These are phyloP conservation scores for Clausena lansium DNA, from an alignment of 345 rosid genomes.

Conservation along the genomic window DNA sequence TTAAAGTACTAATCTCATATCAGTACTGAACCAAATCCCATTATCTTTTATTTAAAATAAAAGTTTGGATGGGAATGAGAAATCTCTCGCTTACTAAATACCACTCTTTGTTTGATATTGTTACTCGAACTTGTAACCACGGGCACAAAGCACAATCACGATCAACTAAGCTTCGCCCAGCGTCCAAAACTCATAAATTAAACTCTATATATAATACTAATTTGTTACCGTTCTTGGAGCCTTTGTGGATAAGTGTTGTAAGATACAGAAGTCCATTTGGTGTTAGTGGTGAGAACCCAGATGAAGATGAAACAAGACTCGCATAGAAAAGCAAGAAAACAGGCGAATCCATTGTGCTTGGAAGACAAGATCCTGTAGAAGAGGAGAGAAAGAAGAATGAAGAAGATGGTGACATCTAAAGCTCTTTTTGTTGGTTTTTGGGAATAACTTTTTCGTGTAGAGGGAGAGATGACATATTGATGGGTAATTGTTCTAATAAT, in stretches of 20 bases:
- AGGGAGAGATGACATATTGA: slow-evolving; percentile 8
- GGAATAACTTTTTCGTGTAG: slow-evolving; percentile 26
- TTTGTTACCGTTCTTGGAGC: slow-evolving; percentile 36
- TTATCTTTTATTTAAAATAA: too few relatives aligned
- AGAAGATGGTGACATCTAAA: slow-evolving; percentile 25
- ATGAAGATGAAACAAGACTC: slow-evolving; percentile 53
- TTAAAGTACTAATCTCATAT: not conserved
- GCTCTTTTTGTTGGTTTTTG: slow-evolving; percentile 33
- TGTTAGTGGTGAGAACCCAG: slow-evolving; percentile 42
- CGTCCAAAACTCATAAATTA: too few relatives aligned
- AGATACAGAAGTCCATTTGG: slow-evolving; percentile 58
- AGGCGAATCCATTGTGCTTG: slow-evolving; percentile 33
- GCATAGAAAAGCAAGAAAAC: slow-evolving; percentile 63
- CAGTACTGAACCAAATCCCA: too few relatives aligned
- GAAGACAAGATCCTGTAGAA: slow-evolving; percentile 34
- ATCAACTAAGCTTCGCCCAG: too few relatives aligned
- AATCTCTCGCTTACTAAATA: too few relatives aligned
- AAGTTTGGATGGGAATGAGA: too few relatives aligned
- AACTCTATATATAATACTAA: too few relatives aligned
- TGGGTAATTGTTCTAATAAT: too few relatives aligned
- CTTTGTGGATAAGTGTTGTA: slow-evolving; percentile 43
- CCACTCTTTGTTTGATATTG: too few relatives aligned
- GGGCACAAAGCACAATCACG: too few relatives aligned
- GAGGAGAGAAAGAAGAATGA: slow-evolving; percentile 38
- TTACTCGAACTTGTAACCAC: too few relatives aligned